Evolutionary conservation across 129 eudicot species (phyloP), one percentile per base, ranked within the genome.

Genomic region (Rutidosis leptorrhynchoides): DNA sequence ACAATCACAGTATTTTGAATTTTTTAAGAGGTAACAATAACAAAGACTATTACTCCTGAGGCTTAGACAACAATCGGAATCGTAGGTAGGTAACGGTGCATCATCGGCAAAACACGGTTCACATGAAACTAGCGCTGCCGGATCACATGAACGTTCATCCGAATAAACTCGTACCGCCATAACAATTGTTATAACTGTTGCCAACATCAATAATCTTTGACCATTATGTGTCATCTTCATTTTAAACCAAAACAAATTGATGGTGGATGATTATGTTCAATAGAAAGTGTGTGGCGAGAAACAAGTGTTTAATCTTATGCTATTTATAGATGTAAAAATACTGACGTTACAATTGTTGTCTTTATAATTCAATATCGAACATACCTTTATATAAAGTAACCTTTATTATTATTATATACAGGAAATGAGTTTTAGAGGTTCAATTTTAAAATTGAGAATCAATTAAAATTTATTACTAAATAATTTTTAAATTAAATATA

Each of bases 1-100:
- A 14, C 12, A 3, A 1, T 40, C 23, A 28, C 68, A 40, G 10
- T 10, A 9, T 5, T 14, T 63, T 6, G 54, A 19, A 24, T 19
- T 29, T 51, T 63, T 63, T 1, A 40, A 6, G 19, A 20, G 45
- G 20, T 11, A 28, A 63, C 68, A 63, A 63, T 21, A 63, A 40
- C 68, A 63, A 37, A 51, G 53, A 63, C 7, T 24, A 9, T 62
- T n/a, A 4, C 15, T 26, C 11, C 40, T 37, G 5, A 62, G 7
- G 2, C 32, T 60, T 60, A n/a, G 21, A 9, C 68, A 63, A 15
- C 68, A 63, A 20, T 16, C 32, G 6, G 68, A 40, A 2, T 23
- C 54, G 7, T 27, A 4, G 29, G 54, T 1, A 19, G 53, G 53
- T 10, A 37, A n/a, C 22, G 11, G 3, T 2, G 12, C 25, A 40